Conservation (phyloP, 345 rosid genomes). For the Isatis tinctoria region DNA sequence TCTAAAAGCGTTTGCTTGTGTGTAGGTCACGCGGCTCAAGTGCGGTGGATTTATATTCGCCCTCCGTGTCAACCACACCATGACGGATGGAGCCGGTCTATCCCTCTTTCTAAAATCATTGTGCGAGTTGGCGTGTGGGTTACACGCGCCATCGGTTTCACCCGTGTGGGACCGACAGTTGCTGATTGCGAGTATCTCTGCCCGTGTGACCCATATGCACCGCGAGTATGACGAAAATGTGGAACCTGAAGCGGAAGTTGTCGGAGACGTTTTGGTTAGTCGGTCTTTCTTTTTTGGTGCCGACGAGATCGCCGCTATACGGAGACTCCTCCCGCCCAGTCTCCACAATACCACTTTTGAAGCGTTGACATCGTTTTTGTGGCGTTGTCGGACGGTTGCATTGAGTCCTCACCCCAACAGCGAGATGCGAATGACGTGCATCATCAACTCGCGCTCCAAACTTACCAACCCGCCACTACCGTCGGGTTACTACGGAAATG, state of each 20-base stretch:
- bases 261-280: conserved; percentile 24
- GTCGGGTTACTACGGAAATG: conserved; percentile 51
- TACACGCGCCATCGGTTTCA: conserved; percentile 29
- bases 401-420: conserved; percentile 43
- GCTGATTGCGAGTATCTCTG: conserved; percentile 31
- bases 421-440: conserved; percentile 43
- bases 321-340: conserved; percentile 33
- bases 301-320: conserved; percentile 35
- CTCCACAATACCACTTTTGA: conserved; percentile 40
- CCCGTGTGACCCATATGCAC: conserved; percentile 41
- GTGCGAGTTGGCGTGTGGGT: conserved; percentile 45
- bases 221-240: conserved; percentile 43
- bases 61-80: conserved; percentile 44
- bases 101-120: conserved; percentile 40
- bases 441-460: conserved; percentile 41
- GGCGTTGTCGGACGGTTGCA: conserved; percentile 57
- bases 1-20: neutral
- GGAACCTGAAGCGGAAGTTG: conserved; percentile 21
- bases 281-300: conserved; percentile 55
- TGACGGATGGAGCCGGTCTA: conserved; percentile 46
- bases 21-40: conserved; percentile 43
- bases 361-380: conserved; percentile 44
- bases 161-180: conserved; percentile 51
- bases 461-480: conserved; percentile 42
- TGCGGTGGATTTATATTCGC: conserved; percentile 49